Evolutionary conservation across 2,329 filamentous ascomycete species (phyloP), one percentile per base, ranked within the genome.

Genomic region (Graphilbum fragrans): DNA sequence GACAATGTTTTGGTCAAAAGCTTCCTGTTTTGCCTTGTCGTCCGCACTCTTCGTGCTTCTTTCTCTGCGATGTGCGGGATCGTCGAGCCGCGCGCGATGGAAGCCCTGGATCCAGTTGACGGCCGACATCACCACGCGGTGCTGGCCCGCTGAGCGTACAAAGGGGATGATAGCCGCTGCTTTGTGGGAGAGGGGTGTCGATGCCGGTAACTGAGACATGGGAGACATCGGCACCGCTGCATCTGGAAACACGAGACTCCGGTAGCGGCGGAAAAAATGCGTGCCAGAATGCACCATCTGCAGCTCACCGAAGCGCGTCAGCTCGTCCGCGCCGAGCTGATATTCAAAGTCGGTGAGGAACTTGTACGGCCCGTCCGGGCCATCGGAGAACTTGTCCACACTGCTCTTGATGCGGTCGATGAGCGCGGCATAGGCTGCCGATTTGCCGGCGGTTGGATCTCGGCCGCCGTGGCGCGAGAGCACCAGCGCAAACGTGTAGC

Each of bases 401-500:
- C 52, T 56, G 35, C 56, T 57, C 45, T 88, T 77, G 46, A 95
- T 81, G 37, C 72, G 72, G 22, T 69, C 56, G 41, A 94, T 66
- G 9, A 84, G 69, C 5, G 64, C 58, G 32, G 66, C 69, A 61
- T 94, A 94, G 7, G 58, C 55, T 11, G 58, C 55, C 1, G 78
- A 74, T 64, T 88, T 93, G 49, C 65, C 64, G 11, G 63, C 53
- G 0, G 87, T 94, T 1, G 88, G 88, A 55, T 86, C 82, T 40
- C 88, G 75, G 31, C 85, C 84, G 37, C 87, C 88, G 56, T 95
- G 88, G 3, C 88, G 78, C 19, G 86, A 87, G 37, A 95, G 70
- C 20, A 88, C 66, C 53, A 88, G 82, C 1, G 73, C 88, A 59
- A 94, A 90, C 3, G 80, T 90, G 50, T 90, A 63, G 12, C 72